Evolutionary conservation across 176 grass and related monocot species (phyloP).

Genomic region (Musa schizocarpa): DNA sequence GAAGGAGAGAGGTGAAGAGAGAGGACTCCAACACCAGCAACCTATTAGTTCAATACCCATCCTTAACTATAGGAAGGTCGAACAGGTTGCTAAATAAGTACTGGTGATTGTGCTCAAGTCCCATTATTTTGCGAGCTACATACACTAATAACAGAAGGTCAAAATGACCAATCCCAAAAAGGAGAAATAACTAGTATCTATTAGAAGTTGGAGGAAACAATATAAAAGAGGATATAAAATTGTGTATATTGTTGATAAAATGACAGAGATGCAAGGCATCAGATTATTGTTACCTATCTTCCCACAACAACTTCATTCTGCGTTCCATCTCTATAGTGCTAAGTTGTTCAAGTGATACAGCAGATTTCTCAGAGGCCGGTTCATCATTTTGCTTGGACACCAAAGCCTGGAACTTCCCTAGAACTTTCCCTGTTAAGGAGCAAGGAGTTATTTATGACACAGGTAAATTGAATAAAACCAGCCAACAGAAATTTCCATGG

Average conservation of each 20-base stretch:
- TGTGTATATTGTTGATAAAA: background rate
- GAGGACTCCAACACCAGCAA: background rate
- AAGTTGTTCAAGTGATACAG: constrained; percentile 56
- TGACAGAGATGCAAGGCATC: constrained; percentile 3
- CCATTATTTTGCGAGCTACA: background rate
- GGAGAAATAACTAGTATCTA: background rate
- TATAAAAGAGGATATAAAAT: background rate
- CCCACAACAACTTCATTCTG: constrained; percentile 80
- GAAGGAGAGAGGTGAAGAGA: background rate
- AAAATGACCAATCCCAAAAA: background rate
- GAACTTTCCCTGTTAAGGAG: constrained; percentile 47
- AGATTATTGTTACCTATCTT: constrained; percentile 61
- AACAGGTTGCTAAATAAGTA: too few relatives aligned
- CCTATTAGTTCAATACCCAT: too few relatives aligned
- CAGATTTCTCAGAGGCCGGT: constrained; percentile 45
- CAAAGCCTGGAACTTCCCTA: constrained; percentile 62
- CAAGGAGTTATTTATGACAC: background rate
- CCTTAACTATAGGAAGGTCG: too few relatives aligned
- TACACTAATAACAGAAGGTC: too few relatives aligned
- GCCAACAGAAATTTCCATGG: background rate
- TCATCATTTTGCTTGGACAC: constrained; percentile 34
- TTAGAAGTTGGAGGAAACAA: background rate
- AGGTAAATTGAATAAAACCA: background rate
- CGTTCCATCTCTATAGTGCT: constrained; percentile 57
- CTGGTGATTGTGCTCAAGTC: background rate